Base-by-base conservation (phyloP, 768 basidiomycete species). In the Candolleomyces efflorescens region DNA sequence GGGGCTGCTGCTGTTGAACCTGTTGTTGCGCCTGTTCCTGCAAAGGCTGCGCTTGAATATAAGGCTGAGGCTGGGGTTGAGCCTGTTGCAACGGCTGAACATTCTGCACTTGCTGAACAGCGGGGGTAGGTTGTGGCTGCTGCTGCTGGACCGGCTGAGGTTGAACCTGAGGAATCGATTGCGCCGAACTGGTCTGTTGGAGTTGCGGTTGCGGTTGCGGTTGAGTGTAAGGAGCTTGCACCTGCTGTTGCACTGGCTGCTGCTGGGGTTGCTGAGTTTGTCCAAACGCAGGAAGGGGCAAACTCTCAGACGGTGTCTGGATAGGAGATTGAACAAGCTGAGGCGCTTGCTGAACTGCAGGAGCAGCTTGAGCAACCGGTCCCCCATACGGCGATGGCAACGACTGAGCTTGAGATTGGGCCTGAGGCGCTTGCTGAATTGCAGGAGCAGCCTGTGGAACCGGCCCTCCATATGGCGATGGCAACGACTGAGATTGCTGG, bases 21-120 rank as follows among this genome's bases (percentile, higher is more conserved):
- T n/a, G 46, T 7, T 64, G 58, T 41, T 69, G 68, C 15, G 56
- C 47, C 17, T 51, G 60, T 23, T 63, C 61, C 23, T 59, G 65
- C n/a, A 49, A 36, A 26, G 20, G 63, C 45, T 62, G 63, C 48
- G 67, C 71, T 17, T 32, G 32, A 5, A 32, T 11, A 32, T 32
- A 32, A 32, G 32, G 32, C 32, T 32, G 32, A 7, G 32, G 32
- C 32, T 32, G 32, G 11, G 32, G 32, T 32, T 58, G 58, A 22
- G 13, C 5, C 26, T 66, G 63, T 15, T 60, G 55, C 17, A 38
- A 52, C 3, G 50, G 63, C 51, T 64, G 67, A 9, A 60, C 69
- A 44, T 20, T 24, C 46, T 60, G 60, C 7, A 51, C 41, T 22
- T 59, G 58, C 47, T 47, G 53, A 20, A 48, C 26, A 5, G 52